phyloP scores from a whole-genome alignment of 1,284 basidiomycete species.

The Ustilago loliicola region DNA sequence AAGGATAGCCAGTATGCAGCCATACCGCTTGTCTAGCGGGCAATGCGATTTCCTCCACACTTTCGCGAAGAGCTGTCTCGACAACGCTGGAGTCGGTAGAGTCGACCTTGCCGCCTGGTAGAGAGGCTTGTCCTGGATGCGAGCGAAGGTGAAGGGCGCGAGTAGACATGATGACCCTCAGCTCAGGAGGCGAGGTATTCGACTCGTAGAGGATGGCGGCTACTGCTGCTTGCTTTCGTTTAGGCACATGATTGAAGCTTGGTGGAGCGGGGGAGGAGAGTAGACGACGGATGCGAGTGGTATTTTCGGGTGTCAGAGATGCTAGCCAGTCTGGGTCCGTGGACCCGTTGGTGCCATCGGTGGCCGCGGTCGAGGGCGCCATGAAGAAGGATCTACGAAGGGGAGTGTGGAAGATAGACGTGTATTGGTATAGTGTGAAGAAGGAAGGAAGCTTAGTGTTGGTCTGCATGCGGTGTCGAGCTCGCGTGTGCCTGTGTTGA shows the following conservation, averaged over 20 bases:
- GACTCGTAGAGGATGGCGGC: conserved; percentile 49
- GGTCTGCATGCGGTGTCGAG: conserved; percentile 8
- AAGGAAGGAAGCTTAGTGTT: not conserved
- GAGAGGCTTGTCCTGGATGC: conserved; percentile 54
- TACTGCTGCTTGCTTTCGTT: conserved; percentile 49
- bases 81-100: conserved; percentile 25
- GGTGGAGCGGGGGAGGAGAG: conserved; percentile 19
- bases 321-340: conserved; percentile 21
- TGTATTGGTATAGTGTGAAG: too few species aligned
- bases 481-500: conserved; percentile 5
- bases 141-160: conserved; percentile 53
- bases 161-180: conserved; percentile 52
- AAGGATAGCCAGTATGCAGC: conserved; percentile 48
- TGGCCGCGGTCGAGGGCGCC: not conserved
- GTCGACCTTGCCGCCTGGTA: conserved; percentile 57
- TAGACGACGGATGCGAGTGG: conserved; percentile 31
- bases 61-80: conserved; percentile 50
- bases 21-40: conserved; percentile 17
- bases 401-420: not conserved
- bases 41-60: conserved; percentile 50
- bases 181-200: conserved; percentile 5
- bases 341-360: not conserved
- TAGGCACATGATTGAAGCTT: conserved; percentile 34
- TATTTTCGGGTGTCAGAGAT: conserved; percentile 15
- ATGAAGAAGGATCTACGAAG: not conserved